Base-by-base conservation (phyloP, 2,329 filamentous ascomycete genomes). In the Botrytis medusae region DNA sequence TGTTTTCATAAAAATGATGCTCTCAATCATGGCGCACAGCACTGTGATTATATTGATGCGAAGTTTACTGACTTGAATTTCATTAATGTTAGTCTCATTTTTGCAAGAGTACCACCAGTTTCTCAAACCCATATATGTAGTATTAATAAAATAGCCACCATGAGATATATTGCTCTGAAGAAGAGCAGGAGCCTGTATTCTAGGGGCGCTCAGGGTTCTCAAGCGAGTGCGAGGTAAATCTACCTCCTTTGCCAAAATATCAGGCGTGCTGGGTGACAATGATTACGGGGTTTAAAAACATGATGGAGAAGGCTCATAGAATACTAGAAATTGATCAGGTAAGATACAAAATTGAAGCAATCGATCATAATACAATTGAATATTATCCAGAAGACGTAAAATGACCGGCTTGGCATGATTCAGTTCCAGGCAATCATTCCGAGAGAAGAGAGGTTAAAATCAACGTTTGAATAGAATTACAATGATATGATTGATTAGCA, bases 291-390 rank as follows among this genome's bases (percentile, higher is more conserved):
- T n/a, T n/a, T n/a, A n/a, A n/a, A 12, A 51, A n/a, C 10, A 2
- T 14, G 12, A n/a, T 12, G 12, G 10, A 12, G 10, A 25, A n/a
- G 12, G 12, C 1, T 51, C 0, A n/a, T 1, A n/a, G 25, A n/a
- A n/a, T 5, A 6, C 25, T n/a, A n/a, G 2, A 16, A 14, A 51
- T 6, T n/a, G 48, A n/a, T n/a, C 25, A n/a, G 25, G 10, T n/a
- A 16, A 0, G 16, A 12, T n/a, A n/a, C 0, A 51, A n/a, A n/a
- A 14, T 51, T 51, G 48, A 51, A 51, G 12, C 14, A n/a, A 14
- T 16, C 10, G 7, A 14, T 51, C 7, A 16, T 7, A 14, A 51
- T 14, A 51, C 48, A n/a, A 51, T 51, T n/a, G 48, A 4, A n/a
- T 7, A 7, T 51, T 25, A n/a, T 14, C n/a, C 48, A 51, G 5